phyloP scores from a whole-genome alignment of 2,329 filamentous ascomycete species.

The Diaporthe eres region DNA sequence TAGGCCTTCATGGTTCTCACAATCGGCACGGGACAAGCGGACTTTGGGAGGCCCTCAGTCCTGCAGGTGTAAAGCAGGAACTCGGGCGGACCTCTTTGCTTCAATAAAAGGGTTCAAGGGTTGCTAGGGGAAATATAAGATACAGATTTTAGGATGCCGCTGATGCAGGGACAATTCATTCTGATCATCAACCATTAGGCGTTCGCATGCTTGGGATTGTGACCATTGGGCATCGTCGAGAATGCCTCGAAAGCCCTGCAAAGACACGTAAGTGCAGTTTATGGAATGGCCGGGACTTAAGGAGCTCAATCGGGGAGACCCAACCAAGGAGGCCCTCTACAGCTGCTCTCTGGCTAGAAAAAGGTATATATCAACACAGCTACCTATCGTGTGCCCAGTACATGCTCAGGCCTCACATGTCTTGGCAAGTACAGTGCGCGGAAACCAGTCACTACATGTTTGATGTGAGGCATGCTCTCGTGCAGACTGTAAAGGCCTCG shows the following conservation, averaged over 20 bases:
- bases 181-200: not conserved
- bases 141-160: constrained; percentile 5
- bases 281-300: not conserved
- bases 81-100: not conserved
- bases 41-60: not conserved
- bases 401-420: no score
- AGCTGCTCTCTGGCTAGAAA: no score
- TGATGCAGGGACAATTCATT: not conserved
- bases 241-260: no score
- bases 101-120: not conserved
- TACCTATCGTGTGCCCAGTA: no score
- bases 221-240: not conserved
- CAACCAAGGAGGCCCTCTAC: no score
- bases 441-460: no score
- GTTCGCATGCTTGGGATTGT: not conserved
- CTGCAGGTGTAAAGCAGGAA: not conserved
- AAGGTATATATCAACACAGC: not conserved
- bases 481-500: no score
- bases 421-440: no score
- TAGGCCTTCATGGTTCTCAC: constrained; percentile 8
- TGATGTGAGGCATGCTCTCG: no score
- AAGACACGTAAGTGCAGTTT: not conserved
- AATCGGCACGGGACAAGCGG: not conserved
- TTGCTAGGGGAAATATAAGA: not conserved
- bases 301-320: not conserved